Conservation (phyloP, 257 asterid genomes). For the Solanum lignicaule region DNA sequence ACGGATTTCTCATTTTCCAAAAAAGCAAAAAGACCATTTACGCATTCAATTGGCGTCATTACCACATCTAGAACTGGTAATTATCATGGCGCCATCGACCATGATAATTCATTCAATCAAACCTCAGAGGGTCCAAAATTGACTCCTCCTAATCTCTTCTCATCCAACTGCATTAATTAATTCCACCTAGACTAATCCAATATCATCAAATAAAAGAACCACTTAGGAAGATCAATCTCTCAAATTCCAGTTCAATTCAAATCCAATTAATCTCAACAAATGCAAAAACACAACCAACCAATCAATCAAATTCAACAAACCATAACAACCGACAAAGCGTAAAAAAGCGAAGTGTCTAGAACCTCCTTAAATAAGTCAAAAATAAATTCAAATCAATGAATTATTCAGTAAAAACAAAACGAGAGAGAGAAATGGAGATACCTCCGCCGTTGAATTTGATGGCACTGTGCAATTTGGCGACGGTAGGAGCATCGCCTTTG, state of each 20-base stretch:
- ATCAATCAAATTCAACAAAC: background rate
- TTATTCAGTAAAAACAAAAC: background rate
- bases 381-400: background rate
- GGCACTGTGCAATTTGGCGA: slow-evolving; percentile 78
- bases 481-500: slow-evolving; percentile 56
- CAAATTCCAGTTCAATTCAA: background rate
- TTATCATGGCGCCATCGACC: background rate
- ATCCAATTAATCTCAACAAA: background rate
- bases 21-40: background rate
- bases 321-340: background rate
- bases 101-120: background rate
- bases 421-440: background rate
- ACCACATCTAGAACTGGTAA: background rate
- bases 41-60: background rate
- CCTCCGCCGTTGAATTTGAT: slow-evolving; percentile 98
- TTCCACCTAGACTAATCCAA: background rate
- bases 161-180: background rate
- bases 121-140: background rate
- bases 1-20: background rate
- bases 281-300: background rate
- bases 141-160: background rate
- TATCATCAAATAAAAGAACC: background rate
- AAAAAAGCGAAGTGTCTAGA: background rate
- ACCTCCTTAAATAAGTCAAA: background rate
- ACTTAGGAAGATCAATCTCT: background rate